Base-by-base conservation (phyloP, 768 basidiomycete genomes). In the Daedaleopsis sinensis region DNA sequence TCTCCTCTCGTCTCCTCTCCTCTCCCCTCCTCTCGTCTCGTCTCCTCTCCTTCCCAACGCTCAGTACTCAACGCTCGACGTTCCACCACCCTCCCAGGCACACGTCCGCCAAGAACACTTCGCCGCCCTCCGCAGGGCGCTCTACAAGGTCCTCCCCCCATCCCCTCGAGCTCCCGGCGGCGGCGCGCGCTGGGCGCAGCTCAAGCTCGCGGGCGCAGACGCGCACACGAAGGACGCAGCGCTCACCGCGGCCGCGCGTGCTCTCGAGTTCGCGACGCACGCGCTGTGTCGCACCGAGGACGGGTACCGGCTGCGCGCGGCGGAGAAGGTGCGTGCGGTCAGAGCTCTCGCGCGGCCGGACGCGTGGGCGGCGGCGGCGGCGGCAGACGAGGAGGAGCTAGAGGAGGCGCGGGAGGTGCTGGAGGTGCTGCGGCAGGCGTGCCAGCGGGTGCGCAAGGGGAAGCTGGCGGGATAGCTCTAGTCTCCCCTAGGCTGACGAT, bases 251-350 rank as follows among this genome's bases (percentile, higher is more conserved):
- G 73, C 75, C 2, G 82, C 86, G 5, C 76, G 71, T 54, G 72
- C 75, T 36, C 70, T 86, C 9, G 88, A 89, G 59, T 79, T 81
- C 58, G 71, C 60, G 5, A 76, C 74, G 1, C 77, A 82, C 46
- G 76, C 79, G 0, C 78, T 87, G 74, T 82, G 80, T 16, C 79
- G 78, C 46, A 86, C 84, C 0, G 63, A 69, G 10, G 71, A 73
- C 2, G 86, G 87, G 10, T 90, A 90, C 64, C 67, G 68, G 16
- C 62, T 47, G 6, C 80, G 80, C 2, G 67, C 80, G 1, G 46
- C 55, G 1, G 65, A 62, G 12, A 77, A 74, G 51, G 63, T 77
- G 5, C 68, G 68, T 0, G 76, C 71, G 5, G 75, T 87, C n/a
- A 69, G 65, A 13, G 65, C 63, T 15, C 69, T 83, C 10, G 57